Evolutionary conservation across 768 basidiomycete species (phyloP).

Genomic region (Hypholoma sublateritium): DNA sequence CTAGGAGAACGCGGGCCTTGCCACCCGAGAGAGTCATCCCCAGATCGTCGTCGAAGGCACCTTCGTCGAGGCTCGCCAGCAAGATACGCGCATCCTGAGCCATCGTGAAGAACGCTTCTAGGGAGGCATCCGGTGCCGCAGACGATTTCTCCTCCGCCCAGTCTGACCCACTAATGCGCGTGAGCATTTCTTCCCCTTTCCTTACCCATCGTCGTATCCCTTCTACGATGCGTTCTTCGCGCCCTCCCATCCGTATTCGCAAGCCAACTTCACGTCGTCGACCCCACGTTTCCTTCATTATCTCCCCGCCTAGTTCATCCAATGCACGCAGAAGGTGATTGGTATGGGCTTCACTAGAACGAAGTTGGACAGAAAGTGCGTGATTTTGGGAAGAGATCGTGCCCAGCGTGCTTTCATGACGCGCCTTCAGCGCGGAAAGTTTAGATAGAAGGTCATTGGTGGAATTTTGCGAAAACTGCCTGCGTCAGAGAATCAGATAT

Average conservation of each 20-base stretch:
- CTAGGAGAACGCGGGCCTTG: slow-evolving; percentile 50
- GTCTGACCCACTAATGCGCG: slow-evolving; percentile 18
- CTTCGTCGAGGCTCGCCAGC: slow-evolving; percentile 23
- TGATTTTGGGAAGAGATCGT: slow-evolving; percentile 56
- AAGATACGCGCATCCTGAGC: slow-evolving; percentile 28
- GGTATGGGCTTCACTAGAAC: slow-evolving; percentile 40
- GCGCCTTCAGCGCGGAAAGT: slow-evolving; percentile 53
- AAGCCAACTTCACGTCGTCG: slow-evolving; percentile 69
- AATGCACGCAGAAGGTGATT: slow-evolving; percentile 57
- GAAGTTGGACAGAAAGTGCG: slow-evolving; percentile 41
- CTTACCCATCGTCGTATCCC: slow-evolving; percentile 57
- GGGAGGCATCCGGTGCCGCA: not conserved
- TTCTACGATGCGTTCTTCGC: slow-evolving; percentile 65
- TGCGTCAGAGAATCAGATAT: slow-evolving; percentile 22
- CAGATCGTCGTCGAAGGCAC: slow-evolving; percentile 21
- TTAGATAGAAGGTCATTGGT: slow-evolving; percentile 65
- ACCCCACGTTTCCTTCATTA: slow-evolving; percentile 70
- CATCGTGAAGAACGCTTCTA: slow-evolving; percentile 19
- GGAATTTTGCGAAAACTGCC: slow-evolving; percentile 83
- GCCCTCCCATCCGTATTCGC: slow-evolving; percentile 56
- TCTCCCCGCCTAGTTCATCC: slow-evolving; percentile 70
- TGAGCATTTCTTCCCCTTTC: slow-evolving; percentile 42
- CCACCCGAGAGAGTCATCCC: slow-evolving; percentile 39
- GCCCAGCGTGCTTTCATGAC: slow-evolving; percentile 60
- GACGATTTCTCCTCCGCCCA: slow-evolving; percentile 32